Evolutionary conservation across 2,329 filamentous ascomycete genomes (phyloP), one percentile per base, ranked within the genome.

Genomic region (Phoma herbarum): DNA sequence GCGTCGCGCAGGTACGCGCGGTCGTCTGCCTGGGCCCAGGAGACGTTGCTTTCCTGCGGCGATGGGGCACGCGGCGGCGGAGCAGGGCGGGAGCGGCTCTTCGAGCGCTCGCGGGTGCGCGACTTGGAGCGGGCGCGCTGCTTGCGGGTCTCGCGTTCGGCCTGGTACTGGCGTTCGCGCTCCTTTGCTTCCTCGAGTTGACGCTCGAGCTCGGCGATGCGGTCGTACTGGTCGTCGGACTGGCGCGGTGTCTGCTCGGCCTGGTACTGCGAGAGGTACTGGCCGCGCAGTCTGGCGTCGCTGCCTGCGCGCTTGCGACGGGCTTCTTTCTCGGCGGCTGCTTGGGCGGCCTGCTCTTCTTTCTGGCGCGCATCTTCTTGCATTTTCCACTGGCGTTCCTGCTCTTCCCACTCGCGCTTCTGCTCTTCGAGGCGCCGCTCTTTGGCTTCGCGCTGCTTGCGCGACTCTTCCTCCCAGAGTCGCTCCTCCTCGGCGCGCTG

Each of bases 261-360:
- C 74, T 92, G 90, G 74, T 97, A 96, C 73, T 97, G 90, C 71
- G 91, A 94, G 49, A 96, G 84, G 68, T 89, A 93, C 72, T 97
- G 93, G 2, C 93, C 93, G 60, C 88, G 89, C 22, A 97, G 82
- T 61, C 88, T 86, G 35, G 84, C 83, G 67, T 93, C 88, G 69
- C 86, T 89, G 61, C 80, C 81, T 23, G 81, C 83, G 60, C 86
- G 84, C 55, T 86, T 82, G 58, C 85, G 83, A 67, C 83, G 83
- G 46, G 90, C 85, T 71, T 94, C 90, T 58, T 88, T 83, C 47
- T 86, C 85, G 29, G 93, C 75, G 39, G 84, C 84, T 11, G 86
- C 85, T 68, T 93, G 89, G 2, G 88, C 86, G 63, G 90, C 90
- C 31, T 85, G 85, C 66, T 96, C 92, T 65, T 95, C 92, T 60